Percentiles rank a stretch among this genome's conserved stretches.
phyloP scores from a whole-genome alignment of 73 alveolate genomes.

The Stentor roeselii region DNA sequence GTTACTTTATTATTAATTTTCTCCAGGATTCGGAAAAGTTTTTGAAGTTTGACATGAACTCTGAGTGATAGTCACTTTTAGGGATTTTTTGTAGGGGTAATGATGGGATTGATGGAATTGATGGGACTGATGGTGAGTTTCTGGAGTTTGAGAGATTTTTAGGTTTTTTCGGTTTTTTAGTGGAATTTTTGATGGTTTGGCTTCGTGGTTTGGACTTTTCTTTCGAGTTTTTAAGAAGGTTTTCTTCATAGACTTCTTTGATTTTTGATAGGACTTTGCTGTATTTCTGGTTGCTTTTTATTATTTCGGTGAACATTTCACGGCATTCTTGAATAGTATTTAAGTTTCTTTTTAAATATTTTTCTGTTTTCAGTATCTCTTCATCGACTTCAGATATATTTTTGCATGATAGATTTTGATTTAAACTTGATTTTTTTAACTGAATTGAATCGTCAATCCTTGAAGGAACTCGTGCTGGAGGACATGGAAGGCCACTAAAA shows the following conservation, averaged over 20 bases:
- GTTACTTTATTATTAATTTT: background rate
- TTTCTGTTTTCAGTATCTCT: no score
- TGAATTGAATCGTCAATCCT: no score
- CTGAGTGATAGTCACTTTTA: background rate
- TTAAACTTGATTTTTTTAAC: no score
- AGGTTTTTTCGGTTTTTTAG: background rate
- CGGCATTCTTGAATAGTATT: background rate
- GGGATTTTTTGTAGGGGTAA: background rate
- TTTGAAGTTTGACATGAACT: background rate
- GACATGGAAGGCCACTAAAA: no score
- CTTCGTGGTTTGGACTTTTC: background rate
- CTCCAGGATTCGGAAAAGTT: background rate
- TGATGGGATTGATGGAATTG: background rate
- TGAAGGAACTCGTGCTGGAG: no score
- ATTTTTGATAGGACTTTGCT: background rate
- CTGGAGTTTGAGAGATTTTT: background rate
- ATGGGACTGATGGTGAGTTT: background rate
- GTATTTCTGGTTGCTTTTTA: background rate
- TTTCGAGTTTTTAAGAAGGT: background rate
- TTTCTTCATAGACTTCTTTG: background rate
- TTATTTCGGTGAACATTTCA: background rate
- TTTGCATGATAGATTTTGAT: no score
- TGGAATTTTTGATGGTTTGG: background rate
- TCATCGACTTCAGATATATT: no score
- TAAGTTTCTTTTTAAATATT: no score